A percentile compares a stretch with the other conserved stretches of the same genome.
Evolutionary conservation across 768 basidiomycete species (phyloP).

Genomic region (Lentinula boryana): DNA sequence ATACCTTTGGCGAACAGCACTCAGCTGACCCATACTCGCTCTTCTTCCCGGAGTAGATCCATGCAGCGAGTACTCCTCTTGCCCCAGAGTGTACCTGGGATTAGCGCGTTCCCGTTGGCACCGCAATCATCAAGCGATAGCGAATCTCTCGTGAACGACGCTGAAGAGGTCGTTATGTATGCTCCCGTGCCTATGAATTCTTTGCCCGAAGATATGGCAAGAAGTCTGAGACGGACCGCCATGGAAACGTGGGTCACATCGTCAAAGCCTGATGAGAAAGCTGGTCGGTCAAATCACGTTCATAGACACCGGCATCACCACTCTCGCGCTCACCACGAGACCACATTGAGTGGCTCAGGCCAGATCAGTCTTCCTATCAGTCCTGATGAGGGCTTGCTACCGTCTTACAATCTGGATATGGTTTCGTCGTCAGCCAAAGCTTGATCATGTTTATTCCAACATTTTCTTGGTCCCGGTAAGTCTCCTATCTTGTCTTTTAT

Average conservation of each 20-base stretch:
- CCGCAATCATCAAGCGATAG: constrained; percentile 6
- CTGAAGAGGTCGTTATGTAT: constrained; percentile 45
- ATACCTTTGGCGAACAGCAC: constrained; percentile 8
- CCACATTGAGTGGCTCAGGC: constrained; percentile 21
- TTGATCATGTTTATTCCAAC: not conserved
- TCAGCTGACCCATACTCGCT: constrained; percentile 11
- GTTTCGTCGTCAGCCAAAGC: not conserved
- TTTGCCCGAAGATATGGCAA: constrained; percentile 46
- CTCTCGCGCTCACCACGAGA: constrained; percentile 15
- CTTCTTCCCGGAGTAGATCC: constrained; percentile 12
- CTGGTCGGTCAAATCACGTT: constrained; percentile 18
- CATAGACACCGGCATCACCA: constrained; percentile 26
- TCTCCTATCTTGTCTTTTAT: not conserved
- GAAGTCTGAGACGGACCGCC: constrained; percentile 44
- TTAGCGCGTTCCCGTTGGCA: constrained; percentile 11
- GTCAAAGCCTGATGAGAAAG: constrained; percentile 14
- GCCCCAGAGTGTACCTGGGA: constrained; percentile 25
- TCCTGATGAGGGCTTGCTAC: constrained; percentile 40
- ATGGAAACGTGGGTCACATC: constrained; percentile 61
- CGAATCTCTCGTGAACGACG: constrained; percentile 11
- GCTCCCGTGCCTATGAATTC: constrained; percentile 59
- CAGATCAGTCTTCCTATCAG: constrained; percentile 38
- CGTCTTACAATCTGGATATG: constrained; percentile 8
- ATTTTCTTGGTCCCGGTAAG: not conserved
- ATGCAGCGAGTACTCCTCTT: constrained; percentile 63